Percentiles rank a stretch among this genome's conserved stretches.
Evolutionary conservation across 805 yeast species (phyloP).

Genomic region (Kazachstania viticola): DNA sequence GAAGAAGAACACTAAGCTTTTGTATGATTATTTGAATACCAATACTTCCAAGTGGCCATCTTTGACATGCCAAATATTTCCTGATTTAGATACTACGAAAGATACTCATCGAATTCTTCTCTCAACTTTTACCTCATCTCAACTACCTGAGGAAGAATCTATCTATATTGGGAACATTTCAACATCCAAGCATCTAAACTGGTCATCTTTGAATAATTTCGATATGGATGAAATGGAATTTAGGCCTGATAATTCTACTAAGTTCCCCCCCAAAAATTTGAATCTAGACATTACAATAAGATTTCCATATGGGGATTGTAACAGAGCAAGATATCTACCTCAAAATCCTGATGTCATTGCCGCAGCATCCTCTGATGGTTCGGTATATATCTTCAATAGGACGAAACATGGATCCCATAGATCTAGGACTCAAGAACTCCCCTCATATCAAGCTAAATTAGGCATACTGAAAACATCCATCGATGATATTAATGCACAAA

Average conservation of each 20-base stretch:
- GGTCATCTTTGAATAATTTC: slow-evolving; percentile 28
- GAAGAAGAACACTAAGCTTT: slow-evolving; percentile 72
- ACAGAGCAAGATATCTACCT: slow-evolving; percentile 64
- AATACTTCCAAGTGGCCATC: slow-evolving; percentile 61
- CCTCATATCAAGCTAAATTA: slow-evolving; percentile 12
- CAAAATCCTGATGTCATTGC: slow-evolving; percentile 79
- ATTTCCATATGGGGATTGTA: slow-evolving; percentile 45
- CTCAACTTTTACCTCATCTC: slow-evolving; percentile 27
- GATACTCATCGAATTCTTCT: slow-evolving; percentile 22
- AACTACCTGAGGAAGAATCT: slow-evolving; percentile 26
- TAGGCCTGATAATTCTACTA: slow-evolving; percentile 22
- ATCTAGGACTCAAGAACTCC: slow-evolving; percentile 8
- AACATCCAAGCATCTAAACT: slow-evolving; percentile 20
- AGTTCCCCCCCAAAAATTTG: slow-evolving; percentile 20
- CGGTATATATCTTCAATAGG: slow-evolving; percentile 59
- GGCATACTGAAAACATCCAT: slow-evolving; percentile 7
- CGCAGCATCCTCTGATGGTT: slow-evolving; percentile 56
- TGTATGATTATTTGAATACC: slow-evolving; percentile 65
- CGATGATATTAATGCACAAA: slow-evolving; percentile 8
- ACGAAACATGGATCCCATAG: slow-evolving; percentile 59
- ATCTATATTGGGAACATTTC: slow-evolving; percentile 21
- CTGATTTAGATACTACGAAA: slow-evolving; percentile 28
- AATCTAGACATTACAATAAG: slow-evolving; percentile 17
- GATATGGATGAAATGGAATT: slow-evolving; percentile 30
- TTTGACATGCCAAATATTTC: slow-evolving; percentile 58